Conservation (phyloP, 225 moss, liverwort and hornwort genomes). For the Marchantia paleacea region DNA sequence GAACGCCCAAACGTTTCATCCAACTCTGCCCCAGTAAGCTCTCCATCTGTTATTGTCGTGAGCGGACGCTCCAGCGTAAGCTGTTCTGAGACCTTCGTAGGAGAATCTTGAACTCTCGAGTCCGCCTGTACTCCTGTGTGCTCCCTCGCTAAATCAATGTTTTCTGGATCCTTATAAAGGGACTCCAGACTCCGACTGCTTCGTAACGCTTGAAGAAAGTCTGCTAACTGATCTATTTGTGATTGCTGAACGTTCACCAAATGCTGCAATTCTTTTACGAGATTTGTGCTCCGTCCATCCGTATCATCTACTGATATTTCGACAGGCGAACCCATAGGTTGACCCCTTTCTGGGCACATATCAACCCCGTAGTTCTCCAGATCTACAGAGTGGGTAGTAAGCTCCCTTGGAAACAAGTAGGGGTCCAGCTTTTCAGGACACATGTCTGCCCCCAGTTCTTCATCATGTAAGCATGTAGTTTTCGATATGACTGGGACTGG, state of each 20-base stretch:
- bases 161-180: neutral
- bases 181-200: neutral
- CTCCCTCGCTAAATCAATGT: constrained; percentile 12
- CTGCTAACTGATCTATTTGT: constrained; percentile 37
- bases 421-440: constrained; percentile 25
- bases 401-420: neutral
- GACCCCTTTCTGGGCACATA: constrained; percentile 34
- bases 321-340: constrained; percentile 22
- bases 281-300: neutral
- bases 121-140: neutral
- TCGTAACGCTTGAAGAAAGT: constrained; percentile 32
- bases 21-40: neutral
- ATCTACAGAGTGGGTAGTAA: neutral
- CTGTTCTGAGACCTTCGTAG: constrained; percentile 1
- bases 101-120: neutral
- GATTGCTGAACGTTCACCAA: constrained; percentile 36
- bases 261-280: constrained; percentile 27
- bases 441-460: constrained; percentile 27
- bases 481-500: neutral
- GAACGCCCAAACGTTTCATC: neutral
- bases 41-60: neutral
- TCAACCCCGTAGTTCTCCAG: constrained; percentile 23
- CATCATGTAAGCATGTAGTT: constrained; percentile 4
- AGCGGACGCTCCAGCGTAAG: neutral
- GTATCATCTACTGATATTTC: neutral